Conservation (phyloP, 2,329 filamentous ascomycete species). For the Penicillium vulpinum region DNA sequence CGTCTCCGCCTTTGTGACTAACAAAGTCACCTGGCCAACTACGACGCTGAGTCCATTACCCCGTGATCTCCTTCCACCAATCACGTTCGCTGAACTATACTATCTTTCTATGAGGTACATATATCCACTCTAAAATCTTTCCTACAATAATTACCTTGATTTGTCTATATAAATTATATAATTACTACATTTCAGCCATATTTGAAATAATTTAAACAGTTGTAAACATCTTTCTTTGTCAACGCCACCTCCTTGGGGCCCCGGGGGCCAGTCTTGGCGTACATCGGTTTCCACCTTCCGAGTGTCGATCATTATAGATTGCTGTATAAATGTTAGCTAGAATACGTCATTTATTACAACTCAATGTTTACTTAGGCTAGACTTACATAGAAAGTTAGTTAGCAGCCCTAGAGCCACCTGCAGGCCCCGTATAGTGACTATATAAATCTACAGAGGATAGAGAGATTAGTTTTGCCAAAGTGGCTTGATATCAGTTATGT, state of each 20-base stretch:
- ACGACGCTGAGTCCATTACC: constrained; percentile 6
- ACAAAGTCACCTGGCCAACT: constrained; percentile 12
- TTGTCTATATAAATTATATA: background rate
- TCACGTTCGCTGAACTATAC: constrained; percentile 2
- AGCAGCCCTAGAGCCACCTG: too few relatives aligned
- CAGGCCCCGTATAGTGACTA: too few relatives aligned
- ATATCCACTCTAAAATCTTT: background rate
- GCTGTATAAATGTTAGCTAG: background rate
- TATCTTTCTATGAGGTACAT: background rate
- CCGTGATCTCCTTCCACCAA: constrained; percentile 6
- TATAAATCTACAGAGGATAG: too few relatives aligned
- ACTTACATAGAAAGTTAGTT: too few relatives aligned
- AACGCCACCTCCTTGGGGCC: background rate
- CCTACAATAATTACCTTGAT: background rate
- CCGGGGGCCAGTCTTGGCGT: background rate
- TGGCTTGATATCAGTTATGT: too few relatives aligned
- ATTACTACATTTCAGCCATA: background rate
- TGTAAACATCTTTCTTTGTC: background rate
- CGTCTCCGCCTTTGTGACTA: constrained; percentile 14
- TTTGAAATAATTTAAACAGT: background rate
- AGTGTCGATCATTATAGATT: background rate
- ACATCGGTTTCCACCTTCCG: background rate
- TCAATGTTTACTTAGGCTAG: too few relatives aligned
- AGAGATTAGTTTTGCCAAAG: too few relatives aligned
- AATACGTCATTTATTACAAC: too few relatives aligned